Conservation (phyloP, 352 stramenopile species). For the Phytophthora fragariaefolia region DNA sequence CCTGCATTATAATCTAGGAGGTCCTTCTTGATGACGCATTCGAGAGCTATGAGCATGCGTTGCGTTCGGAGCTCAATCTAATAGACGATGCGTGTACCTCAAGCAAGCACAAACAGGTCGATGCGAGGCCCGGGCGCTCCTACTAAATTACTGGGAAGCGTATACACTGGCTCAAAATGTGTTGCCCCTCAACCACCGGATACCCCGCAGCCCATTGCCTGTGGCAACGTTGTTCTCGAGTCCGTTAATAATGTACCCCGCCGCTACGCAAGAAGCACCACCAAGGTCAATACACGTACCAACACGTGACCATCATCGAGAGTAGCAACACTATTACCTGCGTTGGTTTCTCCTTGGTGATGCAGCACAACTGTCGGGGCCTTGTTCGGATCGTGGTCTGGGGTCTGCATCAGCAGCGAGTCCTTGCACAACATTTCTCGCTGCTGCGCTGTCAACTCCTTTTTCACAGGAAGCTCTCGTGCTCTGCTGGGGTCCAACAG, state of each 20-base stretch:
- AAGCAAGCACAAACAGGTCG: slow-evolving; percentile 17
- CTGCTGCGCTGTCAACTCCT: slow-evolving; percentile 41
- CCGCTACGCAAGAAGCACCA: slow-evolving; percentile 35
- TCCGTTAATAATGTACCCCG: slow-evolving; percentile 85
- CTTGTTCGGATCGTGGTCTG: slow-evolving; percentile 78
- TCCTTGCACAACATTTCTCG: slow-evolving; percentile 56
- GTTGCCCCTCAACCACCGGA: slow-evolving; percentile 82
- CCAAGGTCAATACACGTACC: slow-evolving; percentile 4
- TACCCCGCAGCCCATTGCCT: slow-evolving; percentile 79
- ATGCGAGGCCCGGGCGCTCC: slow-evolving; percentile 12
- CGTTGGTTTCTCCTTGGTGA: slow-evolving; percentile 72
- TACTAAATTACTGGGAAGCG: slow-evolving; percentile 10
- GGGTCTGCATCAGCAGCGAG: slow-evolving; percentile 61
- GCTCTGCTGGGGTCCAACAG: slow-evolving; percentile 33
- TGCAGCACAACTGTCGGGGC: slow-evolving; percentile 76
- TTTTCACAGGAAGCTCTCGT: slow-evolving; percentile 11
- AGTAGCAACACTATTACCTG: slow-evolving; percentile 43
- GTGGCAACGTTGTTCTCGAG: slow-evolving; percentile 86
- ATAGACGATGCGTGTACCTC: slow-evolving; percentile 7
- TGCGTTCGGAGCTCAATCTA: slow-evolving; percentile 45
- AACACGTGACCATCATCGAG: not conserved
- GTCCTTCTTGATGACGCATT: slow-evolving; percentile 71
- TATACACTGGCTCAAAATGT: slow-evolving; percentile 48
- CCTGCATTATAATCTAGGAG: slow-evolving; percentile 45
- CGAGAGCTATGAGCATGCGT: slow-evolving; percentile 49